Percentiles rank a stretch among this genome's conserved stretches.
phyloP scores from a whole-genome alignment of 306 rosid genomes.

The Oxytropis ochrocephala region DNA sequence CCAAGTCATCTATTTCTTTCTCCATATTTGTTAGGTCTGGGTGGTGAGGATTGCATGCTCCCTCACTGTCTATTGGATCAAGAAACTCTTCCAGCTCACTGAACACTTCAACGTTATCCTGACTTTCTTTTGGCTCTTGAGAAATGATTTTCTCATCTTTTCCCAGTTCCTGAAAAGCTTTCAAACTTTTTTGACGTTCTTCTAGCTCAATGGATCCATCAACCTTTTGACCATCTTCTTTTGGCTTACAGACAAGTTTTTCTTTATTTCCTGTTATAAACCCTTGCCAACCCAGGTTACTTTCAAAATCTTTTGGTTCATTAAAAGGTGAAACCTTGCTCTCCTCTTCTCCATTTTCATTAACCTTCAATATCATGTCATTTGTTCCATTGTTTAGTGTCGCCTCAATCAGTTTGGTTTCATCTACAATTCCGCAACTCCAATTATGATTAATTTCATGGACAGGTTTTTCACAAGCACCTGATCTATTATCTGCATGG shows the following conservation, averaged over 20 bases:
- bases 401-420: slow-evolving; percentile 36
- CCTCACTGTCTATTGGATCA: slow-evolving; percentile 26
- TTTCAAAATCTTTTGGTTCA: slow-evolving; percentile 32
- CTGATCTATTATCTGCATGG: slow-evolving; percentile 12
- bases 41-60: slow-evolving; percentile 18
- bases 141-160: slow-evolving; percentile 15
- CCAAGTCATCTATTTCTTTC: slow-evolving; percentile 19
- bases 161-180: slow-evolving; percentile 20
- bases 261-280: slow-evolving; percentile 17
- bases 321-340: slow-evolving; percentile 19
- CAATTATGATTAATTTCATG: slow-evolving; percentile 9
- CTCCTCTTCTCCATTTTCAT: slow-evolving; percentile 25
- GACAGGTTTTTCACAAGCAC: slow-evolving; percentile 24
- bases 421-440: slow-evolving; percentile 22
- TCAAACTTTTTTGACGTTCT: slow-evolving; percentile 14
- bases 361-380: slow-evolving; percentile 18
- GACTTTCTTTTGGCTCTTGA: slow-evolving; percentile 31
- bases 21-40: slow-evolving; percentile 17
- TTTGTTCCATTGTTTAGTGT: slow-evolving; percentile 23
- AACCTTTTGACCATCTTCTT: slow-evolving; percentile 17
- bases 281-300: slow-evolving; percentile 23
- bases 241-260: slow-evolving; percentile 19
- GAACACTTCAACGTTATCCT: slow-evolving; percentile 22
- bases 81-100: slow-evolving; percentile 22
- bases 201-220: slow-evolving; percentile 23